Evolutionary conservation across 208 protist genomes (phyloP), one percentile per base, ranked within the genome.

Genomic region (Leishmania gerbilli): DNA sequence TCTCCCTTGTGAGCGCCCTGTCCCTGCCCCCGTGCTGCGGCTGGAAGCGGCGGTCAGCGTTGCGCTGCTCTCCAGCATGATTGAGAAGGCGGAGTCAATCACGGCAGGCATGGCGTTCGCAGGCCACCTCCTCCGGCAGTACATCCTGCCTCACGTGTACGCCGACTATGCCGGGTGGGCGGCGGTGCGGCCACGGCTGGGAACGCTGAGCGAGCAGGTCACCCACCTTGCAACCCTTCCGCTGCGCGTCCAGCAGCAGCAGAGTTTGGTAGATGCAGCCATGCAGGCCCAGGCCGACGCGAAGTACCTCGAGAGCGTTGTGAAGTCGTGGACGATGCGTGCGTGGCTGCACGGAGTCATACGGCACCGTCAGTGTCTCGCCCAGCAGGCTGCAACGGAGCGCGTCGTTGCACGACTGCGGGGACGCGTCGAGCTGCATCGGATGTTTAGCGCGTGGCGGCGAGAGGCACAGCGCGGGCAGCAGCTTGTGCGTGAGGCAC

Each of bases 141-240:
- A 93, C 83, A 76, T 98, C 15, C 71, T 97, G 15, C 95, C 95
- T 11, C 92, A 96, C 85, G 45, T 98, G 37, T 98, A 97, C 81
- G 80, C 87, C 19, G 85, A 92, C 77, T 96, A 90, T 87, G 55
- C 79, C 27, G 64, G 81, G 19, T 88, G 85, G 71, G 49, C 79
- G 21, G 47, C 81, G 1, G 74, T 90, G 45, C 74, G 94, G 42
- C 95, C 93, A 34, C 71, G 62, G 45, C 68, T 92, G 56, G 91
- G 89, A 62, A 84, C 84, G 53, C 79, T 98, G 55, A 90, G 89
- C 60, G 91, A 95, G 79, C 91, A 97, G 83, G 87, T 97, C 37
- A 80, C 81, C n/a, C 91, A 93, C 75, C 85, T 98, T 51, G 53
- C 87, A 13, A 69, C 84, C 64, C 69, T 96, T 1, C 88, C 88